These are phyloP conservation scores for Crithidia sp. DNA, from an alignment of 208 protist genomes.

Conservation along the genomic window DNA sequence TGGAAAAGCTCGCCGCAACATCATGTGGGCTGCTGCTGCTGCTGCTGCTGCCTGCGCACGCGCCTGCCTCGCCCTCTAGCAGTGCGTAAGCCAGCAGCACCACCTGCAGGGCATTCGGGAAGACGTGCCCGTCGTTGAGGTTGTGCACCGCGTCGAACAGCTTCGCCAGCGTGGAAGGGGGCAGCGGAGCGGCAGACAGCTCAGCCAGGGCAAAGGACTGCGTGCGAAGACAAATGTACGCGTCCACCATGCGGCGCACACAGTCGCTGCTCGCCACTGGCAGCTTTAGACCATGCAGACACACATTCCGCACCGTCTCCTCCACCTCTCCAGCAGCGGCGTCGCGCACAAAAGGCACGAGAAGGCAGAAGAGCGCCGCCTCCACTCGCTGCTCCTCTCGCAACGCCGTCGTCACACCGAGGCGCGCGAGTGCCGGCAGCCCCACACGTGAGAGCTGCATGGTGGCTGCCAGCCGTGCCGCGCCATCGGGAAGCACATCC, in stretches of 20 bases:
- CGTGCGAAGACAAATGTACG: slow-evolving; percentile 53
- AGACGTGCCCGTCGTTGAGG: slow-evolving; percentile 63
- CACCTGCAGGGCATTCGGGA: slow-evolving; percentile 49
- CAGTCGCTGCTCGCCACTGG: slow-evolving; percentile 53
- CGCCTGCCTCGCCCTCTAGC: slow-evolving; percentile 33
- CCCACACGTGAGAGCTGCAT: slow-evolving; percentile 39
- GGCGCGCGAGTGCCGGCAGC: slow-evolving; percentile 37
- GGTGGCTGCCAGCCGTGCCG: slow-evolving; percentile 25
- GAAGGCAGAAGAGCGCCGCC: slow-evolving; percentile 44
- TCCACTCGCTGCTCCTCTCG: slow-evolving; percentile 28
- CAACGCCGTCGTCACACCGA: slow-evolving; percentile 20
- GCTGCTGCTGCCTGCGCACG: neutral
- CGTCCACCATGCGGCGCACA: slow-evolving; percentile 68
- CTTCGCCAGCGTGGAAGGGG: slow-evolving; percentile 34
- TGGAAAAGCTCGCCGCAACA: slow-evolving; percentile 8
- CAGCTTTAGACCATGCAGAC: slow-evolving; percentile 84
- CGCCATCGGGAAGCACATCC: slow-evolving; percentile 18
- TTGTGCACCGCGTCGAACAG: slow-evolving; percentile 60
- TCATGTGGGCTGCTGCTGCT: neutral
- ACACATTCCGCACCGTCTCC: slow-evolving; percentile 62
- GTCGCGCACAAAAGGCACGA: slow-evolving; percentile 58
- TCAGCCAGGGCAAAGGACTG: slow-evolving; percentile 34
- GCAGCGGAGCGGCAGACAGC: slow-evolving; percentile 19
- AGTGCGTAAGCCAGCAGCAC: slow-evolving; percentile 67
- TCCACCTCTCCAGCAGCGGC: slow-evolving; percentile 35